Base-by-base conservation (phyloP, 306 rosid species). In the Lupinus albus region DNA sequence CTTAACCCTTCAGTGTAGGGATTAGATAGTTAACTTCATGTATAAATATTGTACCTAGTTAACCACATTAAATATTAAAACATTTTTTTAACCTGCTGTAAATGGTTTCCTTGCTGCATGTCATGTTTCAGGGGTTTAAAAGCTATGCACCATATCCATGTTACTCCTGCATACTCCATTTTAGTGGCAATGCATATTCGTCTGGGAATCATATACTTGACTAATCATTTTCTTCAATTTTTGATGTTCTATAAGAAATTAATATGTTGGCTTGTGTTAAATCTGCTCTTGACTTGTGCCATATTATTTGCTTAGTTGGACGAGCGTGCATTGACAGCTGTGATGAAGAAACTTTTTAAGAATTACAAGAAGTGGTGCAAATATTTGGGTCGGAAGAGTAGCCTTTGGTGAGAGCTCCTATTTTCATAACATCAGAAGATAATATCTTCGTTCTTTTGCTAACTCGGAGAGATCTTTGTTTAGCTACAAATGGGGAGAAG, bases 331-430 rank as follows among this genome's bases (percentile, higher is more conserved):
- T 76, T 93, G 55, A 89, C 95, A 20, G 98, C 89, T 62, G 98
- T 93, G 74, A 93, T 93, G 98, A 93, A 93, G 87, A 93, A 93
- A 82, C 90, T 93, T 70, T 93, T 93, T 86, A 93, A 89, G 84
- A 93, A 86, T 81, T 93, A 93, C 76, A 93, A 93, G 72, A 88
- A 86, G 61, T 93, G 98, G 98, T 93, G 98, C 97, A 93, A 89
- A 83, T 93, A 88, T 80, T 85, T 93, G 89, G 94, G 86, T 71
- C 88, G 98, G 77, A 93, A 89, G 82, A 93, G 98, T 72, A 93
- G 98, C 83, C 98, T 93, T 73, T 93, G 98, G 98, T 89, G 77
- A 73, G 87, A 54, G 70, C 68, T 76, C 48, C 35, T 55, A 9
- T 20, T 61, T 45, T 70, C 45, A 51, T 53, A 64, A 25, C 21